Evolutionary conservation across 106 monocot genomes (phyloP), one percentile per base, ranked within the genome.

Genomic region (Chionographis japonica): DNA sequence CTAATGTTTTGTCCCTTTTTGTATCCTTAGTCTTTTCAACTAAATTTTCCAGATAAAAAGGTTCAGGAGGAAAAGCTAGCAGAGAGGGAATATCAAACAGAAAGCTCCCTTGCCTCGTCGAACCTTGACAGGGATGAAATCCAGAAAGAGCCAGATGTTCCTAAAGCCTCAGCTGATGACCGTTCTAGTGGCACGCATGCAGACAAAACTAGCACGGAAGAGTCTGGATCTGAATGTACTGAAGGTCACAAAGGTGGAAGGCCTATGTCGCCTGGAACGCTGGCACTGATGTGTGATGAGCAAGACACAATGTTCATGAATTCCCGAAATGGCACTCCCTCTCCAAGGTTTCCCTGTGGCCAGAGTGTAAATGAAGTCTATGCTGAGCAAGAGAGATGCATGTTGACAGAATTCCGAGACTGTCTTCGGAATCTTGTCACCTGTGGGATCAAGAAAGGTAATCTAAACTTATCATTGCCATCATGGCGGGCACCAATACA

Each of bases 261-360:
- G 81, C 89, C 97, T n/a, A 81, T 90, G 87, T 98, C 97, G 27
- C 97, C 97, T 15, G 83, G 89, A 20, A 98, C 97, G 51, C 80
- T 87, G 20, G 97, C 92, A 11, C 65, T 98, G 14, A 87, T 98
- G 97, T 98, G 97, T 62, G 87, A 98, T 73, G 97, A 98, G 58
- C 74, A 86, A 66, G 89, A 98, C 54, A 68, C 86, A 68, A 77
- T 91, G 66, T 86, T 92, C 69, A 80, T 84, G 79, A 59, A 78
- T 9, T 80, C 84, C 55, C 80, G 72, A 38, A 68, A 67, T 52
- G 55, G 70, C 17, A 66, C 8, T 61, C n/a, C 63, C 36, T 52
- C 74, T 56, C 60, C 72, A 54, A 69, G 60, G 17, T 67, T 76
- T 54, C 68, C 76, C 41, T 37, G 36, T 17, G 81, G 74, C 58